Base-by-base conservation (phyloP, 805 yeast genomes). In the Saturnispora kantuleensis region DNA sequence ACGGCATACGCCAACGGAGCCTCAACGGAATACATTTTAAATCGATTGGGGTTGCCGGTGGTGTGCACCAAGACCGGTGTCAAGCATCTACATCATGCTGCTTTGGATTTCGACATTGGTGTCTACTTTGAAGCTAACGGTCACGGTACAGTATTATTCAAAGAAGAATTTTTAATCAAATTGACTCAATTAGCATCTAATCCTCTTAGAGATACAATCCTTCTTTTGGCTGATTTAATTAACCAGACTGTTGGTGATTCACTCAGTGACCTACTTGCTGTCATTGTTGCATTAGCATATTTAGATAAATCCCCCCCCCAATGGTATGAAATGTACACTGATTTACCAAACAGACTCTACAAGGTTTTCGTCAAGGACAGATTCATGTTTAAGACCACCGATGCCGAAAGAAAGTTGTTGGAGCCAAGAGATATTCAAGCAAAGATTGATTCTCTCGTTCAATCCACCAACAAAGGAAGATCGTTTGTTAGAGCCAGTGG, bases 181-280 rank as follows among this genome's bases (percentile, higher is more conserved):
- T 68, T 76, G 46, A 54, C 55, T 2, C 55, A 55, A 9, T 62
- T 63, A 41, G 56, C 67, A 16, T 3, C 6, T 9, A 18, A 32
- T 9, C 13, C 18, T 33, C 75, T 84, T 1, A 64, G 81, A 30
- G 59, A 67, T 46, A 69, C 82, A 1, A 67, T 93, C 50, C 65
- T 70, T 47, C 67, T 76, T 12, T 72, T 90, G 47, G 74, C 83
- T 30, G 73, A 77, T 46, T 67, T 93, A 50, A 86, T 93, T 59
- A 93, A 93, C 63, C 97, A 93, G 63, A 83, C 97, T 1, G 97
- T 93, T n/a, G 98, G 98, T 29, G 98, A 93, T 62, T 95, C 98
- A 10, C 81, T 93, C 42, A 78, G 95, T n/a, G 98, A 93, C 61
- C 68, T 93, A 62, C 65, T 93, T 47, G 77, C 84, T 5, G 89